Base-by-base conservation (phyloP, 192 early-diverging fungal species). In the Coemansia sp. region DNA sequence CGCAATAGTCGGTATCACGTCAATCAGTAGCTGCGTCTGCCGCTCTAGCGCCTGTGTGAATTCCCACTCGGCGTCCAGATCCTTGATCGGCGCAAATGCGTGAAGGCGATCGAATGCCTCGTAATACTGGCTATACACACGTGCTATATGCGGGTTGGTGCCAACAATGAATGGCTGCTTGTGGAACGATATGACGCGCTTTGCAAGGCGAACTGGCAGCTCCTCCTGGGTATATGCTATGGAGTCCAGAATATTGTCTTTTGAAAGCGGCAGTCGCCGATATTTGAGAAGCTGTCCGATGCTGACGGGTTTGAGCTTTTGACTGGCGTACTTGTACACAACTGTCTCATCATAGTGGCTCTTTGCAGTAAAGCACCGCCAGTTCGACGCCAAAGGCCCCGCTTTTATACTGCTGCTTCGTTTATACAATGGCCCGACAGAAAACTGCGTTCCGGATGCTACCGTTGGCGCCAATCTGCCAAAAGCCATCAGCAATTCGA, bases 111-210 rank as follows among this genome's bases (percentile, higher is more conserved):
- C 89, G 63, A 93, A 90, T 15, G 93, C 90, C 57, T 90, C 86
- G 60, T 85, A 87, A 65, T 93, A 93, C 16, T 93, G 87, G 53
- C 86, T 77, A 73, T 95, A 95, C 15, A 96, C 87, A 39, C 82
- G 79, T 40, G 88, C 83, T 58, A 99, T 95, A 67, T 93, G 86
- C 2, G 96, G 96, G 74, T 99, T 99, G 49, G 93, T 93, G 59
- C 94, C 96, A 34, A 99, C 94, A 53, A 99, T 99, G 71, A 95
- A 97, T 0, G 94, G 95, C 34, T 96, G 83, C 48, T 86, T 90
- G 75, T 97, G 92, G 53, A 97, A 88, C 7, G 90, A 92, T 5
- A 84, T 76, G 10, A 95, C 93, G 5, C 94, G 89, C 63, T 91
- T 79, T 28, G 94, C 95, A 64, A 99, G 79, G 7, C 96, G 87